Evolutionary conservation across 106 monocot genomes (phyloP), one percentile per base, ranked within the genome.

Genomic region (Amphibolis antarctica): DNA sequence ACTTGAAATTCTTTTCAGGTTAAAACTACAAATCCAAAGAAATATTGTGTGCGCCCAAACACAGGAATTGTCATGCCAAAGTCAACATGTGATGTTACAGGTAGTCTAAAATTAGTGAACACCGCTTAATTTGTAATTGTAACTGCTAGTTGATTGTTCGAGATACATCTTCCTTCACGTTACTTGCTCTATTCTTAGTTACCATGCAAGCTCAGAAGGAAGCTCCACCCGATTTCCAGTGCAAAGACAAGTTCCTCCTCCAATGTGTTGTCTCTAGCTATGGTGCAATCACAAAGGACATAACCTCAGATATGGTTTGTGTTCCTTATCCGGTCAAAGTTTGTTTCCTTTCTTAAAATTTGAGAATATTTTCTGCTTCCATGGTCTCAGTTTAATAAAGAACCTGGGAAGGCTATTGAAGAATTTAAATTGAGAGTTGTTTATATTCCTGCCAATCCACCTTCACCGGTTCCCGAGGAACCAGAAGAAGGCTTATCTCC

Each of bases 121-220:
- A n/a, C 25, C 30, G 17, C 10, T 27, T 3, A 25, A 5, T 28
- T 28, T 21, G 22, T 53, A 42, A 21, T 9, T 52, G 7, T 62
- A 14, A 43, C 50, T 61, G 19, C 18, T 43, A 24, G 11, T 54
- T 11, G 22, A 1, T 31, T 58, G 19, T 23, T 9, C 18, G 13
- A 12, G 14, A 25, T 66, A 5, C 31, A 48, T 22, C 24, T 30
- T 28, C 3, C 13, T 14, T 0, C n/a, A 49, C 3, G 15, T 59
- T 29, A 30, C 14, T 59, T 14, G 14, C 59, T 59, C n/a, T 1
- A 5, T 58, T 7, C 7, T 14, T 23, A 93, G 93, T 94, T 56
- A 94, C 81, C 44, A 94, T 94, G 93, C 93, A 94, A 89, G 93
- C 93, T 58, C 86, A 89, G 53, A 94, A 83, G 78, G 93, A 89